phyloP scores from a whole-genome alignment of 768 basidiomycete genomes.

The Pluteus cervinus region DNA sequence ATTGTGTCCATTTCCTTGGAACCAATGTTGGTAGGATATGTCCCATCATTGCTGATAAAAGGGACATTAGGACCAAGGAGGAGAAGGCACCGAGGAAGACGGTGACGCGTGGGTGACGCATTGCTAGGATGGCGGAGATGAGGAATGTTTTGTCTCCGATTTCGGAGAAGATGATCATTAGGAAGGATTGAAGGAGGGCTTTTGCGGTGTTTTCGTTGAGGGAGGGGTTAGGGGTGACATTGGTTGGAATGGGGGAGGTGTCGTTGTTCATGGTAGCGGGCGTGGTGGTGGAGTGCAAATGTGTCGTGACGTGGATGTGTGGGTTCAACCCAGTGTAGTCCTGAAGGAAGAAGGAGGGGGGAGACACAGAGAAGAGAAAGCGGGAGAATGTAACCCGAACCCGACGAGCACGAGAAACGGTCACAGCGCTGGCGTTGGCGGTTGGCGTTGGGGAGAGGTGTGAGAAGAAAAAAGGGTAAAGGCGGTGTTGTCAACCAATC shows the following conservation, averaged over 20 bases:
- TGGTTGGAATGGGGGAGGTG: not conserved
- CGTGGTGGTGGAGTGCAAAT: not conserved
- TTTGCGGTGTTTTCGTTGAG: conserved; percentile 30
- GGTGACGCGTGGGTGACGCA: conserved; percentile 80
- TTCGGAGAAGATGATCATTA: conserved; percentile 90
- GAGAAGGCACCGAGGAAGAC: conserved; percentile 89
- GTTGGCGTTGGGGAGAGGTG: too few species aligned
- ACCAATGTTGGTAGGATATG: conserved; percentile 82
- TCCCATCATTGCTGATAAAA: conserved; percentile 91
- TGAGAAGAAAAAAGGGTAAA: too few species aligned
- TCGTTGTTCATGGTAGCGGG: not conserved
- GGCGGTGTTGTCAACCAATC: too few species aligned
- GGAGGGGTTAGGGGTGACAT: not conserved
- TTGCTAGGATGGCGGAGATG: conserved; percentile 78
- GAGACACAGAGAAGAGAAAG: too few species aligned
- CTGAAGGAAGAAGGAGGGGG: too few species aligned
- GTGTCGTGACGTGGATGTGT: too few species aligned
- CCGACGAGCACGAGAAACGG: too few species aligned
- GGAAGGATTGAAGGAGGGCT: conserved; percentile 72
- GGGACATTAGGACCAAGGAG: conserved; percentile 88
- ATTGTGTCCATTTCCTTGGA: conserved; percentile 61
- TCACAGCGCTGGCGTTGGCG: too few species aligned
- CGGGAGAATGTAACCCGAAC: too few species aligned
- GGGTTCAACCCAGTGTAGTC: too few species aligned
- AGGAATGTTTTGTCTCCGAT: conserved; percentile 97